These are phyloP conservation scores for Plasmodium knowlesi DNA, from an alignment of 169 alveolate genomes.

Conservation along the genomic window DNA sequence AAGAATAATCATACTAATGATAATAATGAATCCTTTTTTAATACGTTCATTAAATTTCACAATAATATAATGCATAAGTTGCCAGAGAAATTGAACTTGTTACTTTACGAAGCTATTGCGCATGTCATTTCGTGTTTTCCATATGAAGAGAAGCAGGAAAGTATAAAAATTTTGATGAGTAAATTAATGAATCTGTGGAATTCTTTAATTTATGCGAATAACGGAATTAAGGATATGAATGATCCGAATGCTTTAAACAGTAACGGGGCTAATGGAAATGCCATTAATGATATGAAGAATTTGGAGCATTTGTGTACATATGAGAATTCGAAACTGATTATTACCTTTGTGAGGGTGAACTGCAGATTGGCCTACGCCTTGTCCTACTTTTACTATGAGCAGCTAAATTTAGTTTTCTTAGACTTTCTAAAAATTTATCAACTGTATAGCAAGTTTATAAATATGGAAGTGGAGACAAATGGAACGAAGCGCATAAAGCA, in stretches of 20 bases:
- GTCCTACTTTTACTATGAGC: slow-evolving; percentile 69
- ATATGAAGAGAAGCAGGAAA: slow-evolving; percentile 72
- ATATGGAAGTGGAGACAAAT: slow-evolving; percentile 80
- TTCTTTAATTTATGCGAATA: slow-evolving; percentile 44
- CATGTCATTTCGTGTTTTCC: slow-evolving; percentile 75
- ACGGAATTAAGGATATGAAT: slow-evolving; percentile 34
- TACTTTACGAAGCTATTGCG: slow-evolving; percentile 55
- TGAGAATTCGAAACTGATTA: slow-evolving; percentile 67
- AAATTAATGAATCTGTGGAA: slow-evolving; percentile 70
- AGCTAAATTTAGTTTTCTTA: slow-evolving; percentile 46
- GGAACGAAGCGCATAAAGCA: slow-evolving; percentile 77
- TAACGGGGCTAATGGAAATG: background rate
- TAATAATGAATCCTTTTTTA: slow-evolving; percentile 78
- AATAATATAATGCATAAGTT: slow-evolving; percentile 66
- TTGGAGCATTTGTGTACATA: slow-evolving; percentile 67
- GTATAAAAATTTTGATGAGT: slow-evolving; percentile 69
- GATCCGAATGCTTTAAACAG: background rate
- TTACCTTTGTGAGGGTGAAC: slow-evolving; percentile 70
- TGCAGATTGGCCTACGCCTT: slow-evolving; percentile 75
- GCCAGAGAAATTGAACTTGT: slow-evolving; percentile 51
- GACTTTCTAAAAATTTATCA: slow-evolving; percentile 83
- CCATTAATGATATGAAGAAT: slow-evolving; percentile 29
- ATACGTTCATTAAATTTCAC: slow-evolving; percentile 75
- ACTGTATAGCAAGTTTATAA: slow-evolving; percentile 82
- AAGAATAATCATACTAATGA: slow-evolving; percentile 83